Conservation (phyloP, 169 alveolate species). For the Cryptosporidium muris region DNA sequence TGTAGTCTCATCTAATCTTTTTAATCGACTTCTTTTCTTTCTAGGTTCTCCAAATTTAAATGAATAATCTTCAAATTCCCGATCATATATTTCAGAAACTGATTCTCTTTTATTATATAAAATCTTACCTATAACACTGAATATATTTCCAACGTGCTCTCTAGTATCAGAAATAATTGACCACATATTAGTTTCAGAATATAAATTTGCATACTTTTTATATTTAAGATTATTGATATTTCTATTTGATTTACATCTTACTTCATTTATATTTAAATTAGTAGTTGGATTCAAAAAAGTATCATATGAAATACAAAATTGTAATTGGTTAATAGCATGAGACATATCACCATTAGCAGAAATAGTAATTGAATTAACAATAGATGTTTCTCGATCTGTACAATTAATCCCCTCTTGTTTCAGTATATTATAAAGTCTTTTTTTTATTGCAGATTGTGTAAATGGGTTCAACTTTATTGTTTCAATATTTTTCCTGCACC, state of each 20-base stretch:
- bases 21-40: neutral
- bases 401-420: neutral
- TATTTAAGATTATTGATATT: neutral
- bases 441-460: slow-evolving; percentile 25
- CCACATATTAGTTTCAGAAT: neutral
- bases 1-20: neutral
- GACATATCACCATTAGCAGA: slow-evolving; percentile 46
- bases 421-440: slow-evolving; percentile 9
- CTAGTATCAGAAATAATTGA: neutral
- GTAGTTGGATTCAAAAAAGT: neutral
- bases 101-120: slow-evolving; percentile 48
- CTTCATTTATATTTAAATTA: neutral
- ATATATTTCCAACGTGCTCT: slow-evolving; percentile 37
- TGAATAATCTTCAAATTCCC: neutral
- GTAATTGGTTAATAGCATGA: slow-evolving; percentile 52
- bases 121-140: slow-evolving; percentile 52
- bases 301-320: slow-evolving; percentile 2
- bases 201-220: neutral
- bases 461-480: slow-evolving; percentile 32
- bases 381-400: neutral
- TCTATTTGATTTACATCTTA: slow-evolving; percentile 1
- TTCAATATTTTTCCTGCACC: neutral
- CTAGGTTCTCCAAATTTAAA: neutral
- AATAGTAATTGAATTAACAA: slow-evolving; percentile 18
- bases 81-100: neutral